phyloP scores from a whole-genome alignment of 257 asterid species.

The Ilex aquifolium region DNA sequence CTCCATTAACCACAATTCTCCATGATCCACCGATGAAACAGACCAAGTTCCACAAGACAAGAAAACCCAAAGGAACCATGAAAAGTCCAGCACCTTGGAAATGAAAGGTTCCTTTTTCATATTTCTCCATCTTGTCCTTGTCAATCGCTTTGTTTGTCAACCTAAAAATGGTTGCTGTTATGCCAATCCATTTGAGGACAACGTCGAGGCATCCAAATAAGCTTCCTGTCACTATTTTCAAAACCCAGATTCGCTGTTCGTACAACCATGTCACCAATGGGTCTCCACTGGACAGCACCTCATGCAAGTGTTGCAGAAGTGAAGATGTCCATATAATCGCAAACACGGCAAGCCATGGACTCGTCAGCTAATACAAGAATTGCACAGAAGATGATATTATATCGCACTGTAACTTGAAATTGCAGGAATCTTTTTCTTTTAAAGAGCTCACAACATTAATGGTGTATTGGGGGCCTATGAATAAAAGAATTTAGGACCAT shows the following conservation, averaged over 20 bases:
- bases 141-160: slow-evolving; percentile 1
- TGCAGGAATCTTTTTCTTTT: too few relatives aligned
- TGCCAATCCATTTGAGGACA: not conserved
- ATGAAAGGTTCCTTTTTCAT: not conserved
- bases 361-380: not conserved
- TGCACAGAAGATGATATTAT: too few relatives aligned
- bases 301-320: not conserved
- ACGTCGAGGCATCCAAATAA: not conserved
- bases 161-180: not conserved
- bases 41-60: not conserved
- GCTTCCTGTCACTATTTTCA: not conserved
- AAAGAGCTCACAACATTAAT: too few relatives aligned
- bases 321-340: not conserved
- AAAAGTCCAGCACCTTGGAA: not conserved
- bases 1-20: not conserved
- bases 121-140: not conserved
- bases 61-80: not conserved
- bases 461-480: too few relatives aligned
- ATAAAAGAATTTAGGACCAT: too few relatives aligned
- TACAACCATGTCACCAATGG: not conserved
- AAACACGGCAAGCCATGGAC: not conserved
- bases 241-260: not conserved
- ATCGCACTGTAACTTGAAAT: too few relatives aligned
- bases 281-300: not conserved
- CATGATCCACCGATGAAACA: not conserved